Percentiles rank a stretch among this genome's conserved stretches.
phyloP scores from a whole-genome alignment of 2,329 filamentous ascomycete species.

The Paraphaeosphaeria sporulosa region DNA sequence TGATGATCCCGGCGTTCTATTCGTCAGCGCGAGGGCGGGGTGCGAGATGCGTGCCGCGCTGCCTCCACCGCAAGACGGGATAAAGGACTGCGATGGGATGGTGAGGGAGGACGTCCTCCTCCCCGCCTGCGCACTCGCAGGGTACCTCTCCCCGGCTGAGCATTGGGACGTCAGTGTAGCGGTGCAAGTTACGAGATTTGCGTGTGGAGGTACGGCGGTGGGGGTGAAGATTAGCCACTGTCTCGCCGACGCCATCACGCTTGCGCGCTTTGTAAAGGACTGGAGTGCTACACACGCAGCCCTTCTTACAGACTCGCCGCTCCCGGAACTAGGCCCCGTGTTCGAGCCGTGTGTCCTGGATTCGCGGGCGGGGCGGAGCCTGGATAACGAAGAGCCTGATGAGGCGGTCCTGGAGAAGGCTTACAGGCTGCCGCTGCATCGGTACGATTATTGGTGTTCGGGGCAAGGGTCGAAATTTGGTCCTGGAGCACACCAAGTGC shows the following conservation, averaged over 20 bases:
- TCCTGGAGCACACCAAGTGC: not conserved
- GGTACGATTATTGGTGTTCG: conserved; percentile 7
- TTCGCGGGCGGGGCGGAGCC: not conserved
- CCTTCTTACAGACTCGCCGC: not conserved
- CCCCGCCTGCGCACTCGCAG: not conserved
- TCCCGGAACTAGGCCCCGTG: not conserved
- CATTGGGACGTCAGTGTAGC: not conserved
- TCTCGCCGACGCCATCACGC: conserved; percentile 1
- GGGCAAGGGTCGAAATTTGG: not conserved
- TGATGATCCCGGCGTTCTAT: conserved; percentile 1
- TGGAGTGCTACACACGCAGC: not conserved
- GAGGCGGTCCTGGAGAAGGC: not conserved
- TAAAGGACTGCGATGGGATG: not conserved
- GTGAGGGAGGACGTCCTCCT: not conserved
- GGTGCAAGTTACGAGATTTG: not conserved
- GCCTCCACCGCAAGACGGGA: not conserved
- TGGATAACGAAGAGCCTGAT: not conserved
- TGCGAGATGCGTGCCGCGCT: not conserved
- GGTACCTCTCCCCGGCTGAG: not conserved
- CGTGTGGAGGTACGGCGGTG: not conserved
- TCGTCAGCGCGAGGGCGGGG: not conserved
- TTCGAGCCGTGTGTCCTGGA: conserved; percentile 2
- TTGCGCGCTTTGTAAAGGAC: conserved; percentile 2
- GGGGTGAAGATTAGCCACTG: not conserved
- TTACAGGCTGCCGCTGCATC: not conserved